Base-by-base conservation (phyloP, 2,329 filamentous ascomycete species). In the Orbilia brochopaga region DNA sequence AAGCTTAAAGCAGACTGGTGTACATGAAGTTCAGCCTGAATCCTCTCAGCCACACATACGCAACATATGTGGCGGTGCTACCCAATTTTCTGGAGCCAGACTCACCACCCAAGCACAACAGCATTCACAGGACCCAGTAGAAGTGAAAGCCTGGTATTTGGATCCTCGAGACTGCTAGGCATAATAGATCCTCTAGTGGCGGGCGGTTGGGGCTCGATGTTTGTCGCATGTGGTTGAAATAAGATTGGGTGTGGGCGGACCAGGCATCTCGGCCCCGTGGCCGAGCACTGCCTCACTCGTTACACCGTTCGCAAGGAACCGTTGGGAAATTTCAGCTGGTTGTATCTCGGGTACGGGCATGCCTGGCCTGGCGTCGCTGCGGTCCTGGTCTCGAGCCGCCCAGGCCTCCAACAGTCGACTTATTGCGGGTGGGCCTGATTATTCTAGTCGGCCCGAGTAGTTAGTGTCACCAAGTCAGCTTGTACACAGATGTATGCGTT, bases 191-290 rank as follows among this genome's bases (percentile, higher is more conserved):
- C 13, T 24, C 42, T 50, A 21, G 63, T 30, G 54, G 23, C 50
- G 42, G 54, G 23, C 50, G 54, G 3, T 15, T 59, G n/a, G 59
- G 63, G 57, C 57, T 58, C 66, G 66, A 70, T 50, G 66, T 70
- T 70, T 64, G 66, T 70, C 60, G 66, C 66, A 54, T 70, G 66
- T 60, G 59, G 66, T 70, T 70, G 66, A 70, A 70, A 70, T 70
- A 70, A 70, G 66, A 59, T 70, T 64, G 66, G 37, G 66, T 70
- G 66, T 59, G 66, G 66, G 30, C 66, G 66, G 66, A 51, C 57
- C 65, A 69, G 57, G 63, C 66, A 64, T 70, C 54, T 59, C 60
- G 58, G 30, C 63, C 50, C 66, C 37, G 37, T 42, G 37, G 37
- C 37, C 66, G 66, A 70, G 66, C 66, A 70, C 66, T 70, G 66